phyloP scores from a whole-genome alignment of 139 green algal species.

The Zygnema circumcarinatum region DNA sequence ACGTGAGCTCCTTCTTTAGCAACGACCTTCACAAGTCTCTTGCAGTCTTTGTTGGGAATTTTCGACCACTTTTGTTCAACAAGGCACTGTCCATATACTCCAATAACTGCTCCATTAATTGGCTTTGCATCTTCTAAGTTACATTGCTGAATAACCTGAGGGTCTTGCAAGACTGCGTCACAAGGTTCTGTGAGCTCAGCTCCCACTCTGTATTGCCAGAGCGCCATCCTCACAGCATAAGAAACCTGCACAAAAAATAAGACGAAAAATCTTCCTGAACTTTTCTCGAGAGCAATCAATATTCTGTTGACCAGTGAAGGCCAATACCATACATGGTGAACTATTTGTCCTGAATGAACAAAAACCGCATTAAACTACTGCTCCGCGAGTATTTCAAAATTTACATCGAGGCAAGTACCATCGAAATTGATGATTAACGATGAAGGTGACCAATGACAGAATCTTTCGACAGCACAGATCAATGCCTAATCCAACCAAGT shows the following conservation, averaged over 20 bases:
- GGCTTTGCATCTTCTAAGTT: conserved; percentile 39
- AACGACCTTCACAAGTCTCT: conserved; percentile 75
- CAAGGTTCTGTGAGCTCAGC: conserved; percentile 73
- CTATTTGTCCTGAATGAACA: too few relatives aligned
- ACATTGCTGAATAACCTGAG: conserved; percentile 69
- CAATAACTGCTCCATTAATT: conserved; percentile 62
- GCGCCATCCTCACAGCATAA: conserved; percentile 81
- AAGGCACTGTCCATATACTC: conserved; percentile 78
- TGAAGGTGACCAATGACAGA: too few relatives aligned
- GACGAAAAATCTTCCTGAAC: too few relatives aligned
- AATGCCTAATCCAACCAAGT: too few relatives aligned
- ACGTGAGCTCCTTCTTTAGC: conserved; percentile 69
- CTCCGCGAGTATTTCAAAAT: too few relatives aligned
- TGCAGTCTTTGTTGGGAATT: conserved; percentile 62
- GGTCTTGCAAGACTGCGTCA: conserved; percentile 63
- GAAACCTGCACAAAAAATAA: conserved; percentile 77
- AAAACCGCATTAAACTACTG: too few relatives aligned
- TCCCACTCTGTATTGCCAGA: conserved; percentile 77
- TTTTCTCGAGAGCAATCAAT: too few relatives aligned
- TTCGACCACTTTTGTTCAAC: conserved; percentile 59
- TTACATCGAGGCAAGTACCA: too few relatives aligned
- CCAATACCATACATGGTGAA: too few relatives aligned
- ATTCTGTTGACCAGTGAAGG: too few relatives aligned
- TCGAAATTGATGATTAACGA: too few relatives aligned
- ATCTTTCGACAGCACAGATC: too few relatives aligned